Evolutionary conservation across 1,139 yeast species (phyloP), one percentile per base, ranked within the genome.

Genomic region (Protomyces inundatus): DNA sequence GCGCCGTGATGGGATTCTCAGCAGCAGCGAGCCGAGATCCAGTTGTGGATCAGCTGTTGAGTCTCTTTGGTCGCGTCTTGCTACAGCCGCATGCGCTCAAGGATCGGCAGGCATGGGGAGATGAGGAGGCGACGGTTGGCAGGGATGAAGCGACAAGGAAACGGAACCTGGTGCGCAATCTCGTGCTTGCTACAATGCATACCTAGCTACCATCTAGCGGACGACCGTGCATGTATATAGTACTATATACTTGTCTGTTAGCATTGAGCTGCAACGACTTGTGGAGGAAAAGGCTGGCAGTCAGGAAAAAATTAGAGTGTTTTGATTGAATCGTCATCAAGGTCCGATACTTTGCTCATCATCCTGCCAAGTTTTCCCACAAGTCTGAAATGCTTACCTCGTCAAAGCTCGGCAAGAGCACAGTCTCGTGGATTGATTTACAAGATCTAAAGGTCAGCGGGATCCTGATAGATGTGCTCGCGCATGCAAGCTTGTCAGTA

Each of bases 241-340:
- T 42, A 4, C 4, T 7, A 12, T 42, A 10, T 42, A 5, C 16
- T 5, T 2, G n/a, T 16, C 5, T 42, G 9, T 42, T 42, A 42
- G 48, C 48, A 5, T 16, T 5, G 33, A 10, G 0, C 2, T 3
- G n/a, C 48, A 7, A 5, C 6, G 5, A 3, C 7, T 14, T 23
- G 16, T 42, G 7, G 48, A 14, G 7, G 32, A 42, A 23, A 5
- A 23, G 32, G 33, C 23, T 39, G 12, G 32, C n/a, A 23, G 16
- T 42, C 48, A 42, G 48, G 48, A 42, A 42, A 42, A 42, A 42
- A 42, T 42, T 42, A 42, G 48, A 42, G 48, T 42, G 48, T 42
- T 42, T 42, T 14, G 7, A 9, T 42, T 42, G 9, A 16, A 16
- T 42, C 48, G 48, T 42, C 48, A 42, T 42, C 30, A n/a, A 16